Evolutionary conservation across 1,139 yeast genomes (phyloP), one percentile per base, ranked within the genome.

Genomic region (Hemisphaericaspora lyxosophila): DNA sequence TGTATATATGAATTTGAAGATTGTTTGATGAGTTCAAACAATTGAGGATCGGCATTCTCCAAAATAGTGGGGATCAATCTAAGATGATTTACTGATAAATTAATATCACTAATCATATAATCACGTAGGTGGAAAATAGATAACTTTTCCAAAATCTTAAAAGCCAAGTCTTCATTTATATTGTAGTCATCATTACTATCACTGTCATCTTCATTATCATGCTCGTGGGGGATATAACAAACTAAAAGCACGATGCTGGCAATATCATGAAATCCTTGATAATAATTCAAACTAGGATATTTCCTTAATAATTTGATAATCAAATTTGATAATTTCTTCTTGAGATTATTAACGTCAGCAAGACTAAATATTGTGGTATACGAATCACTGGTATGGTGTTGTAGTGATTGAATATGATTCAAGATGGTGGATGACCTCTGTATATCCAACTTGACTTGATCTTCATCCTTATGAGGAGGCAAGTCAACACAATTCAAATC

Each of bases 221-320:
- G 13, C 37, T 38, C 26, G 38, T 36, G 22, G 4, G 44, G 46
- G 11, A 29, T 33, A 11, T 62, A 66, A 49, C 78, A 78, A 0
- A 83, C 75, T 15, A 82, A 52, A 15, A 85, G 62, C n/a, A 86
- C 64, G 7, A 85, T 72, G 35, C 86, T 75, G 2, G 89, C 90
- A 26, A 90, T 68, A 54, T 92, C 97, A 60, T 92, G 97, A 55
- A 76, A 88, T 0, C 98, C 98, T 60, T 92, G 98, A 56, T 88
- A 92, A 59, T 92, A 92, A 42, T 78, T 68, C 32, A 90, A 64
- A 7, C 60, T 51, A 0, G 90, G 90, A 49, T 83, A 69, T 23
- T 70, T 70, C 23, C 88, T 60, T 17, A 92, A 64, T 2, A 88
- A 67, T 18, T 70, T 65, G 9, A 75, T 60, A 7, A 89, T 75